Conservation (phyloP, 75 land plant species). For the Isoetes taiwanensis region DNA sequence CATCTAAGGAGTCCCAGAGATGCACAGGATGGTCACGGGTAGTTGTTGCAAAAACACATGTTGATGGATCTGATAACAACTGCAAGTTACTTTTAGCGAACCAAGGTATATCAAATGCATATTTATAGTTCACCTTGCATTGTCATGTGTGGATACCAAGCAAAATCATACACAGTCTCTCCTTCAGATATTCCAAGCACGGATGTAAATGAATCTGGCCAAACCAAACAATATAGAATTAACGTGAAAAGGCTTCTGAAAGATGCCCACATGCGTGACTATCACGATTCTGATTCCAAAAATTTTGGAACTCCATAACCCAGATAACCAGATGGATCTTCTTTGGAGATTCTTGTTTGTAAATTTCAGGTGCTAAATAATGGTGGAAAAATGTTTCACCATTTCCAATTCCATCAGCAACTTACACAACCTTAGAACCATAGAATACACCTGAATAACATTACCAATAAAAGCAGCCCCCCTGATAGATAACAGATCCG, state of each 20-base stretch:
- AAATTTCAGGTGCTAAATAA: neutral
- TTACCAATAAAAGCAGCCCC: too few relatives aligned
- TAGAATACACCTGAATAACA: too few relatives aligned
- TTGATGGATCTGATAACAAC: conserved; percentile 40
- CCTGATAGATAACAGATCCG: too few relatives aligned
- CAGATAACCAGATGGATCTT: neutral
- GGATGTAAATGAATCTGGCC: conserved; percentile 62
- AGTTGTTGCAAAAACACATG: conserved; percentile 78
- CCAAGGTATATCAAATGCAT: neutral
- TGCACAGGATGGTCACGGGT: conserved; percentile 98
- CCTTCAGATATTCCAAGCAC: conserved; percentile 51
- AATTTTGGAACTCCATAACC: too few relatives aligned
- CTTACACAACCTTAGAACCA: too few relatives aligned
- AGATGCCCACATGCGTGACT: neutral
- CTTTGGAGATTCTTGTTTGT: neutral
- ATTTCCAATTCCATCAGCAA: too few relatives aligned
- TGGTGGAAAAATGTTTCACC: neutral
- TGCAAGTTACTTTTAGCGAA: neutral
- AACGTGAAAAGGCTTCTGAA: neutral
- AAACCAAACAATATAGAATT: neutral
- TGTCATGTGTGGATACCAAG: conserved; percentile 96
- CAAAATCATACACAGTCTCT: conserved; percentile 83
- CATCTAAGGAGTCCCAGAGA: conserved; percentile 89
- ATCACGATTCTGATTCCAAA: neutral
- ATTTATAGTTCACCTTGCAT: conserved; percentile 45